phyloP scores from a whole-genome alignment of 148 eudicot species.

The Vaccinium macrocarpon region DNA sequence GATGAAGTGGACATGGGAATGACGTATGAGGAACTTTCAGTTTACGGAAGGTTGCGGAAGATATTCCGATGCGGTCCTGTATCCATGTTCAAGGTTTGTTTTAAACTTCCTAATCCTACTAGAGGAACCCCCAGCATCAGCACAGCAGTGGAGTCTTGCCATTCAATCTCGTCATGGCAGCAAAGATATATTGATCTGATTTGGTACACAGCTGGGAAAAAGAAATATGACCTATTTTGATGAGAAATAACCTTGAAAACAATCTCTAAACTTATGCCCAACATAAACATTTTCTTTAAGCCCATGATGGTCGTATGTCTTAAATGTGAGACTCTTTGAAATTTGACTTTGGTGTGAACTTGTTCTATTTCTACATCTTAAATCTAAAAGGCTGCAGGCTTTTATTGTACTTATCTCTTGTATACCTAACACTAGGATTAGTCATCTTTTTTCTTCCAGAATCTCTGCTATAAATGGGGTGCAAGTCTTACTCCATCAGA shows the following conservation, averaged over 20 bases:
- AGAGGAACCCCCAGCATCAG: not conserved
- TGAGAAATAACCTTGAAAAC: not conserved
- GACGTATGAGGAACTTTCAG: constrained; percentile 95
- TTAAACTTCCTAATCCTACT: not conserved
- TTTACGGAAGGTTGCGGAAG: constrained; percentile 89
- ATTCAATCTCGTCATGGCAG: not conserved
- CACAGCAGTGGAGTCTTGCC: not conserved
- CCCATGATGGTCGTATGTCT: not conserved
- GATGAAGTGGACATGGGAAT: constrained; percentile 99
- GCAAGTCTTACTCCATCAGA: constrained; percentile 69
- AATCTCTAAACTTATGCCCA: not conserved
- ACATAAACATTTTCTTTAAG: not conserved
- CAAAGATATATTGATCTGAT: not conserved
- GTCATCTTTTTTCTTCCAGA: constrained; percentile 39
- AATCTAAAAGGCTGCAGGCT: not conserved
- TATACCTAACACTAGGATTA: not conserved
- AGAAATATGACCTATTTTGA: not conserved
- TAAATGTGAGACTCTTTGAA: not conserved
- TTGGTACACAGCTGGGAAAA: not conserved
- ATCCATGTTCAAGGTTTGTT: constrained; percentile 90
- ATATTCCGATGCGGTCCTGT: constrained; percentile 88
- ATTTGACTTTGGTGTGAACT: not conserved
- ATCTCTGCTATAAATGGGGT: constrained; percentile 90
- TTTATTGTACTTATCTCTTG: constrained; percentile 7
- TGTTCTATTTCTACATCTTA: not conserved